Evolutionary conservation across 169 alveolate genomes (phyloP), one percentile per base, ranked within the genome.

Genomic region (Eimeria zaria): DNA sequence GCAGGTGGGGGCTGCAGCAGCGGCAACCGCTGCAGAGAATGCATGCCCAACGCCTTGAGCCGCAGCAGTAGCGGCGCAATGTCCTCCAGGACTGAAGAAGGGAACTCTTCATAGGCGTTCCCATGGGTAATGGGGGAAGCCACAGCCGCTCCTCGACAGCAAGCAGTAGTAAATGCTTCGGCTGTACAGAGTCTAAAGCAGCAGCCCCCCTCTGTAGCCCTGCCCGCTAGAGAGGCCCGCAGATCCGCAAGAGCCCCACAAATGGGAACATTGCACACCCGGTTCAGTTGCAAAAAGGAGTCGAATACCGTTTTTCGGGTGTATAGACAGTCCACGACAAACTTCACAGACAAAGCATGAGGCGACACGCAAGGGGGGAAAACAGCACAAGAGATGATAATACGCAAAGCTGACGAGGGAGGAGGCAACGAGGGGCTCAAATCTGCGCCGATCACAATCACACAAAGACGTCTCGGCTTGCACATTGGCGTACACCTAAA

Each of bases 1-100:
- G 91, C 51, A 36, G 91, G 91, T 58, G 91, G 91, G 62, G 91
- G 91, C 76, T 83, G 91, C 53, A 83, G 74, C 91, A 55, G 51
- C 74, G 91, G 91, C 91, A 83, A 33, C 76, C 58, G 91, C 74
- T 83, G 91, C 91, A 55, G 91, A 14, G 91, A 51, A 55, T 83
- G 91, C 46, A 48, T 30, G 67, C 91, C 91, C 74, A 83, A 39
- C 76, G 76, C 74, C 91, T 83, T 83, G 39, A 83, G 91, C 91
- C 67, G 91, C 30, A 83, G 76, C 53, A 83, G 74, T 55, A 83
- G 55, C 39, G 91, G 91, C n/a, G 91, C 91, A 39, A 83, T 83
- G 33, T 83, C 91, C n/a, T 83, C 91, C 76, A 83, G 36, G 76
- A 58, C 55, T 18, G 91, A 83, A 24, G 91, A 24, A 24, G 71